Evolutionary conservation across 2,329 filamentous ascomycete species (phyloP), one percentile per base, ranked within the genome.

Genomic region (Aureobasidium sp.): DNA sequence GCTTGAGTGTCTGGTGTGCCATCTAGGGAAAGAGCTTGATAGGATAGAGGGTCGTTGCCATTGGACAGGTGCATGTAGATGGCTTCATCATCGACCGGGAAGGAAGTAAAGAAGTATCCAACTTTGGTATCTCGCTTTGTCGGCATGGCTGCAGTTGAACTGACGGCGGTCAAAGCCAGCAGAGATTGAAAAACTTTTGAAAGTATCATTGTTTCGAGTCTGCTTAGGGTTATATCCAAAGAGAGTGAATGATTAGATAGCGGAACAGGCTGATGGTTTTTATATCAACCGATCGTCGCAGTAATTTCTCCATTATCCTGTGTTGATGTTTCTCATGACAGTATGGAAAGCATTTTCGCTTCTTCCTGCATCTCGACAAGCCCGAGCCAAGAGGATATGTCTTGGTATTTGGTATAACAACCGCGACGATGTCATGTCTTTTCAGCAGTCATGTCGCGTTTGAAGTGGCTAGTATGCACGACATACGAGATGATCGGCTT

Each of bases 241-340:
- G 15, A 42, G 15, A 14, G 15, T 42, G 37, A 8, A 37, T 5
- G 12, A 27, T 29, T 42, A 7, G 25, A 42, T 29, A 55, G 37
- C 4, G 36, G 51, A 41, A 42, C 51, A 41, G 51, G 37, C 51
- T 41, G 51, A 55, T 55, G 51, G n/a, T 42, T 11, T 55, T 55
- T 55, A 55, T 55, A 42, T 55, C 51, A 55, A 42, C 51, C 51
- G 51, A 55, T 42, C 37, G 37, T 31, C 51, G 51, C 22, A 20
- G 22, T 29, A 31, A 41, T 42, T 42, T 25, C 51, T 42, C 36
- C 37, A 20, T 55, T 15, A 25, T 36, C 47, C 8, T 51, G 8
- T 31, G 22, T 6, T n/a, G 20, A 25, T 37, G 15, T 39, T 39
- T 25, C 22, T 52, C 8, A 31, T 42, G 51, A 55, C 37, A 2